Conservation (phyloP, 331 rosid genomes). For the Erythrophleum ivorense region DNA sequence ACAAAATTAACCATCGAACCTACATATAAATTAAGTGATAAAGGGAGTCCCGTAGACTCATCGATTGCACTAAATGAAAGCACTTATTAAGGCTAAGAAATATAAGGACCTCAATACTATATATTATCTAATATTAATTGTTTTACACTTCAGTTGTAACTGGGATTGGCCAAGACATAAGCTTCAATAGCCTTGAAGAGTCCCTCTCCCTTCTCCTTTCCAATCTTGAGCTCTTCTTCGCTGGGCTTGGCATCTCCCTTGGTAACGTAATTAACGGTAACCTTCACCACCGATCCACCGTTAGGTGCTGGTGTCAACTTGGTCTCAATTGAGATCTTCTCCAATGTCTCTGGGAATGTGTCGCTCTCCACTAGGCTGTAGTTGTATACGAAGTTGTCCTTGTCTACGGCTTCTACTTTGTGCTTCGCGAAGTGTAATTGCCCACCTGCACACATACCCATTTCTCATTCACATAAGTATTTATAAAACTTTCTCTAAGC, state of each 20-base stretch:
- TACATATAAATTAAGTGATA: no score
- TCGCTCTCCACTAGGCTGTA: conserved; percentile 52
- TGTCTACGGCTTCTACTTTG: conserved; percentile 41
- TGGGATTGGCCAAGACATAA: conserved; percentile 42
- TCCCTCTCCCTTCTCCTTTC: conserved; percentile 5
- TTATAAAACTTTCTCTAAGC: no score
- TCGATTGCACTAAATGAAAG: neutral
- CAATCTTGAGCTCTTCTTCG: conserved; percentile 2
- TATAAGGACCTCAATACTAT: no score
- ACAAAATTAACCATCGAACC: neutral
- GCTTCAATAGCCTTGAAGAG: conserved; percentile 11
- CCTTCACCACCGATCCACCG: conserved; percentile 49
- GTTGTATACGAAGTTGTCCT: conserved; percentile 26
- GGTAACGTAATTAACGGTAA: conserved; percentile 3
- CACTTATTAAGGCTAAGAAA: neutral
- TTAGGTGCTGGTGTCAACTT: conserved; percentile 35
- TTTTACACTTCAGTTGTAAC: conserved; percentile 24
- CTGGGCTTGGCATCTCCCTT: conserved; percentile 4
- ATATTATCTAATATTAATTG: no score
- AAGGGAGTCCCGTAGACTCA: no score
- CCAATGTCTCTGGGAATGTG: conserved; percentile 17
- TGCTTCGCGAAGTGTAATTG: conserved; percentile 40
- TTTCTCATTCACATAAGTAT: no score
- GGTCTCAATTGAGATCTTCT: conserved; percentile 43
- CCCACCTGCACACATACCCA: neutral